Evolutionary conservation across 164 flowering plant species (phyloP), one percentile per base, ranked within the genome.

Genomic region (Liquidambar formosana): DNA sequence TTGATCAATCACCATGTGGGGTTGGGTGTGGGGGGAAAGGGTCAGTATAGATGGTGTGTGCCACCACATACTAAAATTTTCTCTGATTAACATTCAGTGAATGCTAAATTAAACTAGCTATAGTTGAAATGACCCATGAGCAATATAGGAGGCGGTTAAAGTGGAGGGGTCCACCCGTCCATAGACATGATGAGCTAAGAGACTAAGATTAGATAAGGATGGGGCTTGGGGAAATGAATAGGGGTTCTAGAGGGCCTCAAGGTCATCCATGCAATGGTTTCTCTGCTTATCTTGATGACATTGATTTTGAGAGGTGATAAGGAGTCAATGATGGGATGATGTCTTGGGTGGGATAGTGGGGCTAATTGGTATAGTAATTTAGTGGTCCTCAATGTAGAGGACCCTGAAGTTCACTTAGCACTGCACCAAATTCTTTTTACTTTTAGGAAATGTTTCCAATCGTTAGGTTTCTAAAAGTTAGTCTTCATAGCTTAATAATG

Each of bases 401-500:
- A 51, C 52, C 51, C 22, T 71, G 27, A 57, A 15, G 19, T 33
- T 60, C 64, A 47, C 57, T 46, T 41, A 65, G 25, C 16, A 15
- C 21, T 69, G 44, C 16, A 0, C 41, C 18, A 43, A 11, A 44
- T 22, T n/a, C 13, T 10, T 14, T 19, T 47, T n/a, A 28, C 11
- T 28, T 72, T 63, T 44, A 18, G 14, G 57, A 18, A 18, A 47
- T n/a, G 14, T 53, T 44, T 49, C 16, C 9, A 10, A 28, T 15
- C 21, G 27, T 19, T 43, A 23, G 45, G 2, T 15, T 9, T 28
- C 22, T 16, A 15, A 44, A 58, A 64, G 23, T 51, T 11, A 5
- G n/a, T 49, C 61, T 49, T 71, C 43, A 70, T 67, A 22, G 16
- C 61, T 27, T 71, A 63, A 68, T 76, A 21, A 54, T 63, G 53